Conservation (phyloP, 1,284 basidiomycete genomes). For the Ganoderma lingzhi region DNA sequence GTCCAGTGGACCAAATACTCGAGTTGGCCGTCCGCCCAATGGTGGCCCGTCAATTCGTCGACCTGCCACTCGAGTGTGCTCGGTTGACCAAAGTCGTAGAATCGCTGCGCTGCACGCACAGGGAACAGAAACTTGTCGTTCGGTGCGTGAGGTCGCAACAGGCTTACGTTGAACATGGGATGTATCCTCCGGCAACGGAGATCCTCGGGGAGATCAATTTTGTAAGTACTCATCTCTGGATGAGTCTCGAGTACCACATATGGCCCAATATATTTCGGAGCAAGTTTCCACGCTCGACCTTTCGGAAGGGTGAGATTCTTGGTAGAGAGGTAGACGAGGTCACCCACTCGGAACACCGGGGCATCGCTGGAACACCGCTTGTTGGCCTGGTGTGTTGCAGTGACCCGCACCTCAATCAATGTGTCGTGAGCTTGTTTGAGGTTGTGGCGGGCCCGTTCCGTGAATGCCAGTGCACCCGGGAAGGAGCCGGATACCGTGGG, state of each 20-base stretch:
- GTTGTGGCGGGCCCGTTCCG: conserved; percentile 23
- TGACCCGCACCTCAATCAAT: conserved; percentile 35
- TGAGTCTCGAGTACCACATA: conserved; percentile 36
- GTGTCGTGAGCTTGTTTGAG: conserved; percentile 38
- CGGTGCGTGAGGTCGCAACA: conserved; percentile 33
- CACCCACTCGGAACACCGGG: conserved; percentile 30
- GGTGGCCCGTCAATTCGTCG: conserved; percentile 32
- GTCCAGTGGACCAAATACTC: conserved; percentile 34
- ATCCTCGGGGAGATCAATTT: conserved; percentile 38
- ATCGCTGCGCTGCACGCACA: conserved; percentile 22
- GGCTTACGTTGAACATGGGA: conserved; percentile 38
- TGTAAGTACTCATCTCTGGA: conserved; percentile 34
- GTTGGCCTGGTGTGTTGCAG: conserved; percentile 40
- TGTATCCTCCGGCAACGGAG: conserved; percentile 36
- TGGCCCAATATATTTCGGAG: conserved; percentile 45
- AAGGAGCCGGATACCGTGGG: neutral
- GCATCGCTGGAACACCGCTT: conserved; percentile 24
- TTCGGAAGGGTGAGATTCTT: conserved; percentile 45
- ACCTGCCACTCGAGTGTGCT: conserved; percentile 36
- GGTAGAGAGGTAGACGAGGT: conserved; percentile 44
- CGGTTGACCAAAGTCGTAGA: conserved; percentile 37
- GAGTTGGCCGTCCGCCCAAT: conserved; percentile 23
- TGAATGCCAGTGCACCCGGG: conserved; percentile 10
- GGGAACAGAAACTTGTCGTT: conserved; percentile 40
- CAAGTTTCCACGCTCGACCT: conserved; percentile 42